Conservation (phyloP, 164 flowering plant species). For the Magnolia kwangsiensis region DNA sequence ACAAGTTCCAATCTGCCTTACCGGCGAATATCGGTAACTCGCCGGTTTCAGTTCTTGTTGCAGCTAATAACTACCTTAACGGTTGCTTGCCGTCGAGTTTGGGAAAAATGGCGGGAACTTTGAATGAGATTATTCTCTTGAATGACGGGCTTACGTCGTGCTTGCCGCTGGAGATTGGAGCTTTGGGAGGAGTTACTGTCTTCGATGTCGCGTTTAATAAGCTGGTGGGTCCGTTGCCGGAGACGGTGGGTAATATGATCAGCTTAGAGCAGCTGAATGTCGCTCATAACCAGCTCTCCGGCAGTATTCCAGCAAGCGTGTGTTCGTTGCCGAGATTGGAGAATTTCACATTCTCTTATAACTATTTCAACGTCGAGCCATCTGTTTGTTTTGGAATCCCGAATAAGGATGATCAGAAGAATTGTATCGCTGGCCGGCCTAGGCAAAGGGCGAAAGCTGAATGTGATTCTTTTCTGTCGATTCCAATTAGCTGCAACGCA, state of each 20-base stretch:
- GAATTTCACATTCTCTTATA: slow-evolving; percentile 68
- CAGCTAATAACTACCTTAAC: slow-evolving; percentile 45
- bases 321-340: slow-evolving; percentile 54
- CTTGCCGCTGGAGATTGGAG: slow-evolving; percentile 56
- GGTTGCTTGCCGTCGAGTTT: slow-evolving; percentile 68
- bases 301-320: slow-evolving; percentile 45
- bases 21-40: slow-evolving; percentile 66
- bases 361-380: slow-evolving; percentile 61
- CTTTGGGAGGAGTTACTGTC: slow-evolving; percentile 47
- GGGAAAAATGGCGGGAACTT: slow-evolving; percentile 57
- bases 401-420: slow-evolving; percentile 34
- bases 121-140: slow-evolving; percentile 69
- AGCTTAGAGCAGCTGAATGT: slow-evolving; percentile 70
- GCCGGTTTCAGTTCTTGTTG: slow-evolving; percentile 58
- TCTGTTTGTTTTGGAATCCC: slow-evolving; percentile 31
- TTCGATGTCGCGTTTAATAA: slow-evolving; percentile 74
- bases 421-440: slow-evolving; percentile 49
- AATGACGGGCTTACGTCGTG: slow-evolving; percentile 65
- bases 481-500: slow-evolving; percentile 46
- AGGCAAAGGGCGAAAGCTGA: slow-evolving; percentile 40
- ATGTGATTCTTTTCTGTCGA: slow-evolving; percentile 44
- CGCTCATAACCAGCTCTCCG: slow-evolving; percentile 64
- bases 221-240: slow-evolving; percentile 57
- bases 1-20: slow-evolving; percentile 38
- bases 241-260: slow-evolving; percentile 39